Conservation (phyloP, 768 basidiomycete genomes). For the Chiua virens region DNA sequence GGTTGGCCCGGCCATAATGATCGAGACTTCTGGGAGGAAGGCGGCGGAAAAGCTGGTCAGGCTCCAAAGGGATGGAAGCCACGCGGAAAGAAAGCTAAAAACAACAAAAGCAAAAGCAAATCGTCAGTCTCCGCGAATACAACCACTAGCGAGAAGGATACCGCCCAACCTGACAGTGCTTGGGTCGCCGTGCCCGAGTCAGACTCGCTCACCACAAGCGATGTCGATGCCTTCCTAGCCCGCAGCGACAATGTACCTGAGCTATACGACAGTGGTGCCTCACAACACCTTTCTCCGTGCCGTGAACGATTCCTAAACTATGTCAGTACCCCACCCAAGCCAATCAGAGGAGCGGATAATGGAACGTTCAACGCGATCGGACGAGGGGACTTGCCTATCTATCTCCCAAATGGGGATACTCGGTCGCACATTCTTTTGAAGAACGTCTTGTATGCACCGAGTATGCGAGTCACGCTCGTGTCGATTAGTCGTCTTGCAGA, state of each 20-base stretch:
- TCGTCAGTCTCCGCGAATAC: too few relatives aligned
- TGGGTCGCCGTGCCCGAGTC: background rate
- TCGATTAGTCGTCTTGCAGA: conserved; percentile 11
- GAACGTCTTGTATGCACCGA: too few relatives aligned
- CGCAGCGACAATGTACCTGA: background rate
- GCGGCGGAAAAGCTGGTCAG: background rate
- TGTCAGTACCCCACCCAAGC: background rate
- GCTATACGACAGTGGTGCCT: background rate
- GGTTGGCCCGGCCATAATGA: background rate
- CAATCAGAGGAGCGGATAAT: too few relatives aligned
- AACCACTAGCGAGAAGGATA: too few relatives aligned
- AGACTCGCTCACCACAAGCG: too few relatives aligned
- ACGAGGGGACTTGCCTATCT: too few relatives aligned
- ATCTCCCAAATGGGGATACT: too few relatives aligned
- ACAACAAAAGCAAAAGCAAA: too few relatives aligned
- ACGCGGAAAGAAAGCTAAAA: background rate
- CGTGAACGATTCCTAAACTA: background rate
- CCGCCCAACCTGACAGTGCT: background rate
- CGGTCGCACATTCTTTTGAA: too few relatives aligned
- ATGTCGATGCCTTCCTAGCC: too few relatives aligned
- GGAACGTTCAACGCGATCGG: too few relatives aligned
- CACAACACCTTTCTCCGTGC: conserved; percentile 6
- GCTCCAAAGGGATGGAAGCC: conserved; percentile 1
- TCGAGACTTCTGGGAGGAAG: background rate
- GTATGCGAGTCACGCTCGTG: conserved; percentile 16